Evolutionary conservation across 805 yeast genomes (phyloP).

Genomic region (Torulaspora indica): DNA sequence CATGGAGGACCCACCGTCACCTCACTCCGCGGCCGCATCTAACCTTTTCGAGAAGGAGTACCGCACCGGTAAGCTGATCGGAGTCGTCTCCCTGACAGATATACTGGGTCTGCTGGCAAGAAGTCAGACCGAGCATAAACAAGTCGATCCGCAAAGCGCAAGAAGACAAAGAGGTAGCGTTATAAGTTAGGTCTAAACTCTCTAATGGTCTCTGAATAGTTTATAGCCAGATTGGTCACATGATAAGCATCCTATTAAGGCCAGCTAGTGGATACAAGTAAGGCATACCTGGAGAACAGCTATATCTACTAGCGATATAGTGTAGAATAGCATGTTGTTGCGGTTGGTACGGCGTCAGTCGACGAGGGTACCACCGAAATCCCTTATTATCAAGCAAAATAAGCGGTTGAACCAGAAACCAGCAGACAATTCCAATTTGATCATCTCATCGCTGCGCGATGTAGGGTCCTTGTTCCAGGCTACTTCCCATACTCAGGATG

Average conservation of each 20-base stretch:
- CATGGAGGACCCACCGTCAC: constrained; percentile 22
- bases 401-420: constrained; percentile 16
- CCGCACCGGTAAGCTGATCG: constrained; percentile 75
- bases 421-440: constrained; percentile 7
- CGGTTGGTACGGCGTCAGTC: constrained; percentile 6
- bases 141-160: constrained; percentile 81
- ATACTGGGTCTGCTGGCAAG: constrained; percentile 76
- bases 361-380: constrained; percentile 19
- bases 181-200: constrained; percentile 3
- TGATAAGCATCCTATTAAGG: background rate
- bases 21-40: constrained; percentile 21
- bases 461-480: constrained; percentile 27
- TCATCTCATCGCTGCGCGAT: constrained; percentile 25
- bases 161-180: constrained; percentile 78
- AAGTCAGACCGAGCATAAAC: constrained; percentile 52
- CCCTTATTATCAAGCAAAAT: constrained; percentile 23
- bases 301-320: background rate
- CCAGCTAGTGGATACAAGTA: background rate
- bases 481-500: constrained; percentile 24
- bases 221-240: background rate
- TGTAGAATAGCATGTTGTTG: background rate
- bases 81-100: constrained; percentile 90
- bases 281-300: background rate
- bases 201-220: background rate
- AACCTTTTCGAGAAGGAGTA: constrained; percentile 43